phyloP scores from a whole-genome alignment of 2,329 filamentous ascomycete species.

The Chaetomiaceae sp. region DNA sequence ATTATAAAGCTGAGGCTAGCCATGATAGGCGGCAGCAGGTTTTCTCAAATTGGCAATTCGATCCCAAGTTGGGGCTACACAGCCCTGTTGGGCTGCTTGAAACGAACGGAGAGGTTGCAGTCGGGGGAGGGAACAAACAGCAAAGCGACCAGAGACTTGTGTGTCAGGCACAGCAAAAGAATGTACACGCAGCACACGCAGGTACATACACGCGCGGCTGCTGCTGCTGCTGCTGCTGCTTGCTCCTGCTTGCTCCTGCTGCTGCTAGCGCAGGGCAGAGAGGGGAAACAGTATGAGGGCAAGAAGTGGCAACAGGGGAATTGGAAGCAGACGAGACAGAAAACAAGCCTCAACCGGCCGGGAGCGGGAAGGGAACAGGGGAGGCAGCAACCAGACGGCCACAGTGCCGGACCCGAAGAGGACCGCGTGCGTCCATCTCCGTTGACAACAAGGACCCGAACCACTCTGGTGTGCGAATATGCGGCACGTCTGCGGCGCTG shows the following conservation, averaged over 20 bases:
- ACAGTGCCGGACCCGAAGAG: constrained; percentile 11
- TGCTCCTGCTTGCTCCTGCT: no score
- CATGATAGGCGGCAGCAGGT: constrained; percentile 40
- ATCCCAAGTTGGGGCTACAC: constrained; percentile 44
- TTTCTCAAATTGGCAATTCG: constrained; percentile 38
- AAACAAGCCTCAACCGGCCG: constrained; percentile 22
- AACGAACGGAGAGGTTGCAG: constrained; percentile 30
- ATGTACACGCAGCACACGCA: constrained; percentile 18
- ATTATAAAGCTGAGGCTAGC: constrained; percentile 54
- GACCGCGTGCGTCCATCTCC: constrained; percentile 9
- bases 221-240: constrained; percentile 10
- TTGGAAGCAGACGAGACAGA: constrained; percentile 3
- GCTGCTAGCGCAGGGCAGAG: constrained; percentile 15
- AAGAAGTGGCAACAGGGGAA: constrained; percentile 10
- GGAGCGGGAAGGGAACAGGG: constrained; percentile 2
- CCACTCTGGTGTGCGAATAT: constrained; percentile 18
- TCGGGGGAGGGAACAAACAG: constrained; percentile 20
- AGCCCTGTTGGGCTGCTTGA: constrained; percentile 39
- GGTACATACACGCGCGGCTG: constrained; percentile 25
- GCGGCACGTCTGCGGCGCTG: constrained; percentile 26
- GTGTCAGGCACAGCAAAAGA: constrained; percentile 20
- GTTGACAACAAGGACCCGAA: constrained; percentile 15
- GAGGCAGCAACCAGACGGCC: constrained; percentile 1
- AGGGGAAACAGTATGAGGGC: constrained; percentile 11
- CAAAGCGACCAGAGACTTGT: constrained; percentile 19